Evolutionary conservation across 202 grass and related monocot genomes (phyloP).

Genomic region (Cymbopogon flexuosus): DNA sequence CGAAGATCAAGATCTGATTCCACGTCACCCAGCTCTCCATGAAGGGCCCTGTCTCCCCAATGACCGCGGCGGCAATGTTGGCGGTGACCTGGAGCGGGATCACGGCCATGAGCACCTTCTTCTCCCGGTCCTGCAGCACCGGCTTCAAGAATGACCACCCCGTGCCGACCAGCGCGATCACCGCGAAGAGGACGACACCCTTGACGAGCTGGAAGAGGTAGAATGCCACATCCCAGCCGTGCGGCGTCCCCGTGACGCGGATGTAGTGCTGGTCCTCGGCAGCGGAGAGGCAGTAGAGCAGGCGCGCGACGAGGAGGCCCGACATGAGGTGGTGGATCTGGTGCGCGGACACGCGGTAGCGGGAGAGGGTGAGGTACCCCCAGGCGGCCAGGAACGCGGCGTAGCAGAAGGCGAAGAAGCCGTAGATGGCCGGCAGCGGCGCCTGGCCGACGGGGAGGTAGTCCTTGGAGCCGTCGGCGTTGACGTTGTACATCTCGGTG

Average conservation of each 20-base stretch:
- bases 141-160: conserved; percentile 94
- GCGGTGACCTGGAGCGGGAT: conserved; percentile 94
- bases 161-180: conserved; percentile 79
- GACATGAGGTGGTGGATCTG: conserved; percentile 93
- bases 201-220: conserved; percentile 91
- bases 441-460: conserved; percentile 81
- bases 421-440: conserved; percentile 65
- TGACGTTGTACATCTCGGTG: conserved; percentile 80
- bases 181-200: conserved; percentile 72
- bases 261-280: conserved; percentile 92
- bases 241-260: conserved; percentile 69
- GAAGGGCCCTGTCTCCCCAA: conserved; percentile 82
- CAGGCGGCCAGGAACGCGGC: conserved; percentile 51
- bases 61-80: conserved; percentile 63
- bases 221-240: conserved; percentile 90
- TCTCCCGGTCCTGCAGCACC: conserved; percentile 83
- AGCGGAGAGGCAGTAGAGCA: conserved; percentile 76
- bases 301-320: conserved; percentile 51
- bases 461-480: conserved; percentile 47
- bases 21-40: conserved; percentile 68
- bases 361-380: conserved; percentile 58
- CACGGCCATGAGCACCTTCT: conserved; percentile 90
- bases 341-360: conserved; percentile 37
- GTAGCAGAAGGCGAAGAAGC: conserved; percentile 56
- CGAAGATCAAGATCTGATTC: conserved; percentile 79